These are phyloP conservation scores for Penicillium freii DNA, from an alignment of 2,329 filamentous ascomycete species.

Conservation along the genomic window DNA sequence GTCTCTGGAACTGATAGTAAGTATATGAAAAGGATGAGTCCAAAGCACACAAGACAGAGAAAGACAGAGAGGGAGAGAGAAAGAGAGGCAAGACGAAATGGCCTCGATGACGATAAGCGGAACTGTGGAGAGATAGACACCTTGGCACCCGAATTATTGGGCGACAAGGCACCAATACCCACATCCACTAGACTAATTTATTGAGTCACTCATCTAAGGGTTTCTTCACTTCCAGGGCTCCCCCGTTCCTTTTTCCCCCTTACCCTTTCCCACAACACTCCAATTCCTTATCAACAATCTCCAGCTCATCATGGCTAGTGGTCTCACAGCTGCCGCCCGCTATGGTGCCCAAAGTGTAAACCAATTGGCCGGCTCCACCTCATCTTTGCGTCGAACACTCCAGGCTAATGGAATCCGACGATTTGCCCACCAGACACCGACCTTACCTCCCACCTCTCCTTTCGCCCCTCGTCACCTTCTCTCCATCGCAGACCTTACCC, in stretches of 20 bases:
- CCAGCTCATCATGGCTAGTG: slow-evolving; percentile 28
- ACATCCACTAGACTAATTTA: slow-evolving; percentile 11
- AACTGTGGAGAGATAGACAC: slow-evolving; percentile 19
- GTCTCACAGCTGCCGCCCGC: slow-evolving; percentile 30
- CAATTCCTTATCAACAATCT: not conserved
- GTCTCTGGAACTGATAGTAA: not conserved
- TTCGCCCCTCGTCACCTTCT: slow-evolving; percentile 79
- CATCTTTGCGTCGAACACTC: slow-evolving; percentile 26
- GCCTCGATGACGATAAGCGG: slow-evolving; percentile 24
- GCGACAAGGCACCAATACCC: slow-evolving; percentile 7
- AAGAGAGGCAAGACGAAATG: not conserved
- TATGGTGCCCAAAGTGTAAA: slow-evolving; percentile 29
- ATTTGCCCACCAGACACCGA: slow-evolving; percentile 35
- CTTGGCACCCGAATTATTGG: slow-evolving; percentile 8
- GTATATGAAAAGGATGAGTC: not conserved
- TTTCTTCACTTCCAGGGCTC: slow-evolving; percentile 2
- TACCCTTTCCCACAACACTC: not conserved
- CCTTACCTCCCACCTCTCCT: slow-evolving; percentile 51
- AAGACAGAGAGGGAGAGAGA: not conserved
- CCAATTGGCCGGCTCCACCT: slow-evolving; percentile 29
- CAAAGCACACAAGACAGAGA: not conserved
- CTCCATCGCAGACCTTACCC: slow-evolving; percentile 81
- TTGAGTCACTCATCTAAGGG: slow-evolving; percentile 18
- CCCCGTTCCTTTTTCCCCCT: not conserved
- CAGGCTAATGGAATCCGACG: slow-evolving; percentile 33